Evolutionary conservation across 2,329 filamentous ascomycete species (phyloP).

Genomic region (Fusarium mundagurra): DNA sequence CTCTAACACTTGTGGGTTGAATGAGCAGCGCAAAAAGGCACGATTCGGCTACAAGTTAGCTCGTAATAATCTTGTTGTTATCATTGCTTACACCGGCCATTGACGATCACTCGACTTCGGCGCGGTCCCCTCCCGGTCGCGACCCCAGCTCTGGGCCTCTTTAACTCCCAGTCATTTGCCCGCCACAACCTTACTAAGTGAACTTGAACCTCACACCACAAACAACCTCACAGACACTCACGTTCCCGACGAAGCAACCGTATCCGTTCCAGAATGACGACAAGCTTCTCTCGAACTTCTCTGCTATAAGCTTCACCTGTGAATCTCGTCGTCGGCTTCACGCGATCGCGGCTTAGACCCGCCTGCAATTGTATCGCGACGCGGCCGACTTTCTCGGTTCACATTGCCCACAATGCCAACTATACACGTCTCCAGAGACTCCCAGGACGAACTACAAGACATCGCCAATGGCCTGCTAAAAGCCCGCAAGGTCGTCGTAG

Average conservation of each 20-base stretch:
- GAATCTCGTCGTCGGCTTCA: slow-evolving; percentile 24
- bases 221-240: not conserved
- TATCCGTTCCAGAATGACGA: slow-evolving; percentile 34
- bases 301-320: slow-evolving; percentile 13
- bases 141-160: slow-evolving; percentile 26
- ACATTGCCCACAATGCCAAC: slow-evolving; percentile 63
- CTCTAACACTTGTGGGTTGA: not conserved
- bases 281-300: not conserved
- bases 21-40: not conserved
- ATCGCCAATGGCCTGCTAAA: slow-evolving; percentile 73
- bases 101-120: not conserved
- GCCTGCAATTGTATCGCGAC: slow-evolving; percentile 36
- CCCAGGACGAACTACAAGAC: slow-evolving; percentile 66
- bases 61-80: not conserved
- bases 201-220: slow-evolving; percentile 35
- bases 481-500: slow-evolving; percentile 74
- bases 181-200: slow-evolving; percentile 27
- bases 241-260: not conserved
- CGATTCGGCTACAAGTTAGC: not conserved
- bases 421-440: slow-evolving; percentile 62
- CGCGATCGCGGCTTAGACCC: slow-evolving; percentile 32
- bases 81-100: not conserved
- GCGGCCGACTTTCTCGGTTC: slow-evolving; percentile 35
- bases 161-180: slow-evolving; percentile 20
- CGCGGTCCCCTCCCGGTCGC: slow-evolving; percentile 30